Evolutionary conservation across 192 early-diverging fungal species (phyloP).

Genomic region (Rhizoclosmatium sp.): DNA sequence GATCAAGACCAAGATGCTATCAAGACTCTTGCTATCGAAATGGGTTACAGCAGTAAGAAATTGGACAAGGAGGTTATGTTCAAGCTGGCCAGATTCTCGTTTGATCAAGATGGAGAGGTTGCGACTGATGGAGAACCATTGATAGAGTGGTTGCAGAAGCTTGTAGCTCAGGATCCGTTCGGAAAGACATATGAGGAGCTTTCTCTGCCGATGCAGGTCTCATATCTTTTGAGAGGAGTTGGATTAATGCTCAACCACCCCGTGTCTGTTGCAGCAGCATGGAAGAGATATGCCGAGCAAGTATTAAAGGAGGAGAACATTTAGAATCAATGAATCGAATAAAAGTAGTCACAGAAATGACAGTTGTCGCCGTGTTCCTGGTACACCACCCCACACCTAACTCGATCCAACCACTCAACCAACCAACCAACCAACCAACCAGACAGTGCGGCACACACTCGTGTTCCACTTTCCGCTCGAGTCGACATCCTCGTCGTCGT

Average conservation of each 20-base stretch:
- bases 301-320: constrained; percentile 24
- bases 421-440: neutral
- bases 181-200: constrained; percentile 18
- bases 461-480: constrained; percentile 75
- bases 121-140: constrained; percentile 41
- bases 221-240: constrained; percentile 39
- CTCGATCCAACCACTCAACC: neutral
- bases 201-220: constrained; percentile 38
- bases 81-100: constrained; percentile 31
- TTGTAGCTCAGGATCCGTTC: constrained; percentile 36
- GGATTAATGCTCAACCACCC: constrained; percentile 42
- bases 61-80: constrained; percentile 36
- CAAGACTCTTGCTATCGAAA: constrained; percentile 5
- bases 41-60: constrained; percentile 39
- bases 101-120: constrained; percentile 40
- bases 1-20: constrained; percentile 14
- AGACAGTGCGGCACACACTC: constrained; percentile 70
- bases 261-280: constrained; percentile 36
- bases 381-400: constrained; percentile 66
- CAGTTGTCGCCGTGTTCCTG: constrained; percentile 50
- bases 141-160: constrained; percentile 40
- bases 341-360: neutral
- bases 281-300: constrained; percentile 39
- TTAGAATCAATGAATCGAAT: neutral
- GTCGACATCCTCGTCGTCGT: constrained; percentile 34